Evolutionary conservation across 1,284 basidiomycete species (phyloP), one percentile per base, ranked within the genome.

Genomic region (Crepidotus sp.): DNA sequence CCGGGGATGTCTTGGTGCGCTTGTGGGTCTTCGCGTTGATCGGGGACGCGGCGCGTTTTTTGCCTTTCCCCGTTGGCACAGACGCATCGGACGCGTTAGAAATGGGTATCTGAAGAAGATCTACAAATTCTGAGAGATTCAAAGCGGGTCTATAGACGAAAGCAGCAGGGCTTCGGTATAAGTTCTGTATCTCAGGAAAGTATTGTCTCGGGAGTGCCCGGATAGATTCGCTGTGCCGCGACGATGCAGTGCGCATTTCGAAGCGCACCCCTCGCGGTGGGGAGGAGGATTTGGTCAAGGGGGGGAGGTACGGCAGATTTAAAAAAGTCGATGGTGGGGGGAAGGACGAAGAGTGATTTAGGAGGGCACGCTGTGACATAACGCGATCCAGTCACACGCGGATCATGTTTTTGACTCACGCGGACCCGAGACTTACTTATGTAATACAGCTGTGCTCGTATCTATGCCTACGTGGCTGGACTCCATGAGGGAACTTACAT

Each of bases 221-320:
- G 31, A 61, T 42, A 17, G 54, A 53, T 36, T 57, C 54, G 29
- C 25, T 50, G 47, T 65, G 62, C 6, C 48, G 50, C 19, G 63
- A 64, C 25, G 46, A 40, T 17, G 56, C 50, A n/a, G 41, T 48
- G 27, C 53, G 59, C 59, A 61, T 60, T 47, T 18, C 27, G 34
- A 10, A 15, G 13, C 11, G n/a, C 31, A 25, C 26, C 30, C 21
- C 13, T 19, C 3, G 6, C 6, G 14, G 14, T 37, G 15, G 4
- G 2, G 17, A 8, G 31, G 4, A 18, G 17, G 30, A 9, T 6
- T 5, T 7, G 9, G 21, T n/a, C n/a, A 3, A 13, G 13, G 22
- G n/a, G 35, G n/a, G 17, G 7, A 8, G 2, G 14, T 8, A 18
- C 15, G 25, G 14, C 15, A 25, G 18, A 19, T 17, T 18, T 10